phyloP scores from a whole-genome alignment of 345 rosid species.

The Passiflora organensis region DNA sequence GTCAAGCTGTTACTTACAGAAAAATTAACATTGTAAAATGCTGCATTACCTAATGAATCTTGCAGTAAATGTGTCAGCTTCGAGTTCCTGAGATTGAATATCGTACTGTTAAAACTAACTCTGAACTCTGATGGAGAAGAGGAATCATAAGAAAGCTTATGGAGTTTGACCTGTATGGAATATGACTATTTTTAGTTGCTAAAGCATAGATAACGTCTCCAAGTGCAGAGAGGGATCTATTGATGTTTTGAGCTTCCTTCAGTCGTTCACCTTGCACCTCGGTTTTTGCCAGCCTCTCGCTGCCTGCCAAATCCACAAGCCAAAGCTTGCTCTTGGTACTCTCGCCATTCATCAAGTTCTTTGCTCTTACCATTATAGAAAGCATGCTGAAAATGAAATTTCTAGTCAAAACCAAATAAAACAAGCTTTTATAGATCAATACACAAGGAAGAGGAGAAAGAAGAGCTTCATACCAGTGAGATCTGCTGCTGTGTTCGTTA shows the following conservation, averaged over 20 bases:
- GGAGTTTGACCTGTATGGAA: slow-evolving; percentile 67
- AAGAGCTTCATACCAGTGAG: slow-evolving; percentile 66
- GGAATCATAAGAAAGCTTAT: not conserved
- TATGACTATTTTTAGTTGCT: slow-evolving; percentile 79
- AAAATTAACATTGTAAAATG: slow-evolving; percentile 3
- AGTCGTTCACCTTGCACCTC: slow-evolving; percentile 90
- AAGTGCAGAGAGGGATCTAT: slow-evolving; percentile 89
- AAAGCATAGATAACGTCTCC: slow-evolving; percentile 91
- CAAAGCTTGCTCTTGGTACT: slow-evolving; percentile 97
- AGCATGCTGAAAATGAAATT: slow-evolving; percentile 59
- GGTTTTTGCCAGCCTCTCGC: slow-evolving; percentile 93
- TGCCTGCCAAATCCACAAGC: slow-evolving; percentile 97
- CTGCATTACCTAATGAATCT: slow-evolving; percentile 73
- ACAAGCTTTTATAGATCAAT: not conserved
- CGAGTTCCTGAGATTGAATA: slow-evolving; percentile 65
- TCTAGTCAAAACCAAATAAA: not conserved
- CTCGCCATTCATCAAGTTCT: slow-evolving; percentile 74
- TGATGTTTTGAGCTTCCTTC: slow-evolving; percentile 93
- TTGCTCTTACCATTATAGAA: slow-evolving; percentile 75
- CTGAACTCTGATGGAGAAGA: not conserved
- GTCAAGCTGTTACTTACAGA: not conserved
- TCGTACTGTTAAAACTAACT: slow-evolving; percentile 9
- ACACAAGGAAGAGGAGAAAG: slow-evolving; percentile 1
- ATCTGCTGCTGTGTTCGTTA: slow-evolving; percentile 95
- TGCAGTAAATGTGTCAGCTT: slow-evolving; percentile 93